Base-by-base conservation (phyloP, 2,329 filamentous ascomycete species). In the Fusarium sp. region DNA sequence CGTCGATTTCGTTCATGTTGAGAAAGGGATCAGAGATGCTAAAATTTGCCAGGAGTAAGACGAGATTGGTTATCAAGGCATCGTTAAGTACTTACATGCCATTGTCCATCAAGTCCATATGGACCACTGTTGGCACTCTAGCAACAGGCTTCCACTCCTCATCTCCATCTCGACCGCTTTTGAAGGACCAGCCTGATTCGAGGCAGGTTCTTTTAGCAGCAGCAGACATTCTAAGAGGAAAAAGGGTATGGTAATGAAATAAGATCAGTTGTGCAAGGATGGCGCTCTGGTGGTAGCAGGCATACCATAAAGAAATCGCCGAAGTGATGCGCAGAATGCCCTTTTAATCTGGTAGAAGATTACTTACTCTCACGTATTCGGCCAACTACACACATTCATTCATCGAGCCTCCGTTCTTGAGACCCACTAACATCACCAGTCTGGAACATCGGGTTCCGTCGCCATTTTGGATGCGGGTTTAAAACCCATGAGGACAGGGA, bases 21-120 rank as follows among this genome's bases (percentile, higher is more conserved):
- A 56, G 2, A 12, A 69, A 67, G 3, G 51, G 64, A 20, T 67
- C 42, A 2, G 58, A 24, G 4, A 69, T 63, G 12, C 67, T 68
- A 5, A 2, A 3, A 62, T 29, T 11, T 29, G 12, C 10, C 11
- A 20, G 31, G 9, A 31, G 29, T 17, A 11, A 20, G 10, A 29
- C 33, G 49, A 33, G 6, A 33, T 14, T 3, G 11, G 12, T 20
- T 20, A 10, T 8, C 17, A 12, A 53, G 27, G 12, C 20, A 44
- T 24, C 20, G 1, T 4, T 3, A 24, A 44, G 7, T 7, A 62
- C 67, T 35, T 31, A 71, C 69, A 55, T 20, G 49, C 57, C 62
- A 24, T 71, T 70, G 4, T 71, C n/a, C 53, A 71, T 16, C n/a
- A 71, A 27, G 29, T 71, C 69, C 3, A 70, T 17, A 17, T 71